A percentile compares a stretch with the other conserved stretches of the same genome.
Evolutionary conservation across 192 early-diverging fungal genomes (phyloP).

Genomic region (Coemansia aciculifera): DNA sequence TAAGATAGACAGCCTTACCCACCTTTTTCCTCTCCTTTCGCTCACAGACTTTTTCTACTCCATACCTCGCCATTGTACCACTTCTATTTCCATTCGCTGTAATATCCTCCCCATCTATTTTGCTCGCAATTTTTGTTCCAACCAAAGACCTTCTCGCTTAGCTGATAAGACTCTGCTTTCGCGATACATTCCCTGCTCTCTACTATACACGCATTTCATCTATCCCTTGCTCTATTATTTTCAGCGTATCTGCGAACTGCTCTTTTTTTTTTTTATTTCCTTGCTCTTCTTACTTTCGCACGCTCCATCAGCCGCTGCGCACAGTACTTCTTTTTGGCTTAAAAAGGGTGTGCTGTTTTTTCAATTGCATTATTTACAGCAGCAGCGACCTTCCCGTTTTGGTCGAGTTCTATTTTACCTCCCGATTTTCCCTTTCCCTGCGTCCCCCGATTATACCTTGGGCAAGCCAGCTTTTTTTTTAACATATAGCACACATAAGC

Average conservation of each 20-base stretch:
- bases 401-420: background rate
- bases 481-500: constrained; percentile 8
- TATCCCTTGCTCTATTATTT: background rate
- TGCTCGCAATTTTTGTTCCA: constrained; percentile 4
- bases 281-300: constrained; percentile 12
- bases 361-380: constrained; percentile 6
- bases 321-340: constrained; percentile 13
- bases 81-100: background rate
- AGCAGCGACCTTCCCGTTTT: background rate
- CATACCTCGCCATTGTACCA: constrained; percentile 9
- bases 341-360: background rate
- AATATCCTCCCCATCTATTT: constrained; percentile 1
- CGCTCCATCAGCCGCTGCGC: constrained; percentile 18
- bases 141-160: background rate
- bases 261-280: constrained; percentile 10
- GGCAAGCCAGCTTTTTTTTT: background rate
- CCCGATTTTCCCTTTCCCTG: background rate
- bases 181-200: background rate
- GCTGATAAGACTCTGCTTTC: background rate
- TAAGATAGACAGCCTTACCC: constrained; percentile 14
- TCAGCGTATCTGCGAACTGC: background rate
- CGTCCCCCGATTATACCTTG: constrained; percentile 9
- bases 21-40: constrained; percentile 7
- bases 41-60: constrained; percentile 1
- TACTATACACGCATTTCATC: background rate